Evolutionary conservation across 2,329 filamentous ascomycete species (phyloP).

Genomic region (Claviceps lovelessii): DNA sequence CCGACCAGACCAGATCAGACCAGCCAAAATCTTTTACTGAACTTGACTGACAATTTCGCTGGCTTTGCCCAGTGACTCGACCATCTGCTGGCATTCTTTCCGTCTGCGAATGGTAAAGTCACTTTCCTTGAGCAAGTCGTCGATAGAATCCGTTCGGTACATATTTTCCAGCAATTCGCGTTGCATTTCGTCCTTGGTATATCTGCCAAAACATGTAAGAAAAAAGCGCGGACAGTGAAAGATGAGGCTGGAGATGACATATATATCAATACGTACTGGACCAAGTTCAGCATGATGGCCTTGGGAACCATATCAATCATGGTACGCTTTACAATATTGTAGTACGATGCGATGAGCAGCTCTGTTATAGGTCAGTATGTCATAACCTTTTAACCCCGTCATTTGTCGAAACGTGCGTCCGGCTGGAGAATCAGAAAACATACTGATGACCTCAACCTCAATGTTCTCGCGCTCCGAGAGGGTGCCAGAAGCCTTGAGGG

Average conservation of each 20-base stretch:
- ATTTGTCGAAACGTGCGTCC: neutral
- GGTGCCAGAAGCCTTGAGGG: slow-evolving; percentile 84
- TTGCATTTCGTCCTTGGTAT: slow-evolving; percentile 98
- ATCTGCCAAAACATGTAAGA: slow-evolving; percentile 36
- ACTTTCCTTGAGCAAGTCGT: slow-evolving; percentile 92
- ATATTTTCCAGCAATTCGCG: slow-evolving; percentile 91
- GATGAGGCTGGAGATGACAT: too few species aligned
- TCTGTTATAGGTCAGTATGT: slow-evolving; percentile 34
- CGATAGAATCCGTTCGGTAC: slow-evolving; percentile 81
- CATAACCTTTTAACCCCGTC: neutral
- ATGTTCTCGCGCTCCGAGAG: slow-evolving; percentile 87
- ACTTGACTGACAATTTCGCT: slow-evolving; percentile 89
- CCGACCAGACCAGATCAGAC: neutral
- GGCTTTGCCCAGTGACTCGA: slow-evolving; percentile 77
- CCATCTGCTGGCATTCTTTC: slow-evolving; percentile 99
- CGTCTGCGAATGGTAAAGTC: slow-evolving; percentile 89
- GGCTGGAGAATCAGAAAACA: slow-evolving; percentile 21
- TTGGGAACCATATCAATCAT: slow-evolving; percentile 99
- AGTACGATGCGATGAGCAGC: slow-evolving; percentile 91
- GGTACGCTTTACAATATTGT: slow-evolving; percentile 92
- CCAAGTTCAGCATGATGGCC: slow-evolving; percentile 94
- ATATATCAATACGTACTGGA: slow-evolving; percentile 54
- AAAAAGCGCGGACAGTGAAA: neutral
- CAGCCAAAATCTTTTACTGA: slow-evolving; percentile 28
- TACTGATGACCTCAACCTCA: slow-evolving; percentile 97